These are phyloP conservation scores for Scutellaria galericulata DNA, from an alignment of 257 asterid genomes.

Conservation along the genomic window DNA sequence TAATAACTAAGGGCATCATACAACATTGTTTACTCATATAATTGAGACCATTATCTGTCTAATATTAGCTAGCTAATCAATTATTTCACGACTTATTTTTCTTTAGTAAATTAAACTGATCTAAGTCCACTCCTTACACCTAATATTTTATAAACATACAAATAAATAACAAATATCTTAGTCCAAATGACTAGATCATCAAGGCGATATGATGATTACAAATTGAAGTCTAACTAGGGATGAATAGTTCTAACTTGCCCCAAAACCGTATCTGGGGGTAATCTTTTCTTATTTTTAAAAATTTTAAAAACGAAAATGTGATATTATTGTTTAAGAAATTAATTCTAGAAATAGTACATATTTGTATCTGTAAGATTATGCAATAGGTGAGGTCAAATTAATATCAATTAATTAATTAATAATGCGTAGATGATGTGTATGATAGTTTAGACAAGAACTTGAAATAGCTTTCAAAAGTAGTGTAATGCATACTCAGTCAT, in stretches of 20 bases:
- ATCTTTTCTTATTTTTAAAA: no score
- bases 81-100: slow-evolving; percentile 11
- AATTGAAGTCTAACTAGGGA: slow-evolving; percentile 8
- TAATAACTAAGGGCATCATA: not conserved
- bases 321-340: no score
- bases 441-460: not conserved
- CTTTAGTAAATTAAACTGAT: slow-evolving; percentile 1
- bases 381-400: not conserved
- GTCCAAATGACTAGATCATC: slow-evolving; percentile 23
- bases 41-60: slow-evolving; percentile 16
- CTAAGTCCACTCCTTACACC: slow-evolving; percentile 32
- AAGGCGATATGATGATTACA: slow-evolving; percentile 21
- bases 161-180: not conserved
- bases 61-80: slow-evolving; percentile 29
- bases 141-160: not conserved
- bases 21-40: slow-evolving; percentile 16
- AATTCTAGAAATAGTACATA: no score
- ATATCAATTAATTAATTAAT: no score
- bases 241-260: not conserved
- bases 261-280: no score
- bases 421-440: no score
- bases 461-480: not conserved
- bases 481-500: not conserved
- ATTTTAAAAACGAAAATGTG: no score
- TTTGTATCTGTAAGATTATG: no score